A percentile compares a stretch with the other conserved stretches of the same genome.
phyloP scores from a whole-genome alignment of 2,329 filamentous ascomycete species.

The Huntiella omanensis region DNA sequence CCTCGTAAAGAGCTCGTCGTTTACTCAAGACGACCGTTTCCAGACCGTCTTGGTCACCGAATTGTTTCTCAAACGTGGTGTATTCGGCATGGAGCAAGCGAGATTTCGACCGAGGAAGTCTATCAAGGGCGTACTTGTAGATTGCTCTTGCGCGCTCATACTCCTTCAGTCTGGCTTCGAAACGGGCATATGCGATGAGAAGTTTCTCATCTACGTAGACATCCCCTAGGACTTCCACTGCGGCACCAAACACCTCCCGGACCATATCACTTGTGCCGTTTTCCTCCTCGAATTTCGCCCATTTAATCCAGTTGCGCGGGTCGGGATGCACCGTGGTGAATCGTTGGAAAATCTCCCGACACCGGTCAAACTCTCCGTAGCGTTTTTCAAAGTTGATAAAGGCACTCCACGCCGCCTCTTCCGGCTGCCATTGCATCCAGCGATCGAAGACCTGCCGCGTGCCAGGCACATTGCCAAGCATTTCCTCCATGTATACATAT shows the following conservation, averaged over 20 bases:
- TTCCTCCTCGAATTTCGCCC: slow-evolving; percentile 94
- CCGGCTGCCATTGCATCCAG: slow-evolving; percentile 97
- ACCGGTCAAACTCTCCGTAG: slow-evolving; percentile 78
- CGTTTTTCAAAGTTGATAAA: slow-evolving; percentile 97
- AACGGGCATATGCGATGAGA: slow-evolving; percentile 89
- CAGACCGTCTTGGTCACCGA: slow-evolving; percentile 78
- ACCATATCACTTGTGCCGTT: slow-evolving; percentile 82
- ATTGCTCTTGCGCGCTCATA: slow-evolving; percentile 86
- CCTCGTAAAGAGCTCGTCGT: slow-evolving; percentile 79
- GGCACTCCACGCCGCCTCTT: slow-evolving; percentile 84
- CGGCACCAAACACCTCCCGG: slow-evolving; percentile 73
- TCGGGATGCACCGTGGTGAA: slow-evolving; percentile 90
- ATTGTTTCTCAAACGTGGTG: slow-evolving; percentile 96
- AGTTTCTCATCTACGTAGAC: slow-evolving; percentile 92
- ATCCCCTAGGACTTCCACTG: slow-evolving; percentile 77
- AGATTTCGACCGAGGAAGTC: slow-evolving; percentile 73
- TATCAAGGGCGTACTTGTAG: slow-evolving; percentile 90
- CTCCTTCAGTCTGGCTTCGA: slow-evolving; percentile 87
- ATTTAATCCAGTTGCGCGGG: slow-evolving; percentile 95
- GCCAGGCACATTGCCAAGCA: slow-evolving; percentile 80
- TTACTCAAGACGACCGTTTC: slow-evolving; percentile 95
- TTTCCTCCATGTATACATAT: slow-evolving; percentile 98
- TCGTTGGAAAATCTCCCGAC: slow-evolving; percentile 72
- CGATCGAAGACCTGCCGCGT: slow-evolving; percentile 89
- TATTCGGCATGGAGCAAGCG: slow-evolving; percentile 78